phyloP scores from a whole-genome alignment of 768 basidiomycete genomes.

The Amanita polypyramis region DNA sequence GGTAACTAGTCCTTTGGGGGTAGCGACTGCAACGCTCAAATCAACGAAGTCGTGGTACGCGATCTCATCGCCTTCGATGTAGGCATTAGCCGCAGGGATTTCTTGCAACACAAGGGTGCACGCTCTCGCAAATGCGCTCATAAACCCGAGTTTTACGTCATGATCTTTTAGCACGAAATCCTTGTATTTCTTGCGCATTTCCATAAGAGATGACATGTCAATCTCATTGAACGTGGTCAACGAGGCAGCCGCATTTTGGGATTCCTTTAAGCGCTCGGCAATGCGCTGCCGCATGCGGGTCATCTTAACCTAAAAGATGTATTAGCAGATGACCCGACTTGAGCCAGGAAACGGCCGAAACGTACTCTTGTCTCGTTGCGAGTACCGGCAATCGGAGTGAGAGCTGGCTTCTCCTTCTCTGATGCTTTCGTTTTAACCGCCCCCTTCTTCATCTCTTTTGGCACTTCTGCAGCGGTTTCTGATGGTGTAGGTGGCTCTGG shows the following conservation, averaged over 20 bases:
- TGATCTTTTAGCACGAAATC: conserved; percentile 82
- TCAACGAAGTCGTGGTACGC: conserved; percentile 91
- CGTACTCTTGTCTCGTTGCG: conserved; percentile 80
- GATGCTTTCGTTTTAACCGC: conserved; percentile 12
- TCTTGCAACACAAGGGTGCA: conserved; percentile 77
- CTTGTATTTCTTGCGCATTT: conserved; percentile 91
- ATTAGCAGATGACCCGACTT: background rate
- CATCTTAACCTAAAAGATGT: conserved; percentile 76
- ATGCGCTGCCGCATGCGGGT: conserved; percentile 97
- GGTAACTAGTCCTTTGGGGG: conserved; percentile 94
- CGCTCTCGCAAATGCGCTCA: conserved; percentile 93
- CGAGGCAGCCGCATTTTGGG: conserved; percentile 93
- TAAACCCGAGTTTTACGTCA: conserved; percentile 96
- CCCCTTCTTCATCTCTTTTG: conserved; percentile 18
- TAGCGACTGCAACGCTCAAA: conserved; percentile 91
- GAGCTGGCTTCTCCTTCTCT: conserved; percentile 11
- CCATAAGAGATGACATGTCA: conserved; percentile 95
- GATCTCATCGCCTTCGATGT: conserved; percentile 89
- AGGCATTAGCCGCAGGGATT: conserved; percentile 89
- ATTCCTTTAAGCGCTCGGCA: conserved; percentile 94
- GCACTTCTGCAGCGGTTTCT: conserved; percentile 13
- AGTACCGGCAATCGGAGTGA: conserved; percentile 31
- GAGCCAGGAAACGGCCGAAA: conserved; percentile 1
- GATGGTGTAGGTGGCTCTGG: conserved; percentile 36
- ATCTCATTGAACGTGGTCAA: conserved; percentile 99